Conservation (phyloP, 495 filamentous ascomycete genomes). For the Penicillium coffeae region DNA sequence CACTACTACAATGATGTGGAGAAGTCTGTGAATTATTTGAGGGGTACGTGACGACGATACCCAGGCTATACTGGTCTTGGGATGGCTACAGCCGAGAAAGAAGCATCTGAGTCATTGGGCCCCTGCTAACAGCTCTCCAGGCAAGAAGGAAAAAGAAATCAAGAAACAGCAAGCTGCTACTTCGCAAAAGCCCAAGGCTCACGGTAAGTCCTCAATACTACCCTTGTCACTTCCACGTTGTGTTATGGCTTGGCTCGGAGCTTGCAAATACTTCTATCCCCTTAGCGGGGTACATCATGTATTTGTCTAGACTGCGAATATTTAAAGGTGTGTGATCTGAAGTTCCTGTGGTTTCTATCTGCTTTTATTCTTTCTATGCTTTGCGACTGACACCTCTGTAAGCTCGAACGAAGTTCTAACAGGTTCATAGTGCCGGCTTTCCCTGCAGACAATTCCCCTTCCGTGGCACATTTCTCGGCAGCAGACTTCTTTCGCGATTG, state of each 20-base stretch:
- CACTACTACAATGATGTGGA: conserved; percentile 92
- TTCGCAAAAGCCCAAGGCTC: conserved; percentile 29
- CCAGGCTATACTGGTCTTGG: not conserved
- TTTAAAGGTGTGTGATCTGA: conserved; percentile 14
- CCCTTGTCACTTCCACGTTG: conserved; percentile 11
- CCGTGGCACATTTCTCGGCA: conserved; percentile 35
- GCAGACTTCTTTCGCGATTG: conserved; percentile 74
- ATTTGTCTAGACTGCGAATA: not conserved
- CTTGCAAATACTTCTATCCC: not conserved
- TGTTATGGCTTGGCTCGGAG: conserved; percentile 36
- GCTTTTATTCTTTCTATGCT: conserved; percentile 10
- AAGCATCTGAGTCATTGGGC: not conserved
- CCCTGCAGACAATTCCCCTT: conserved; percentile 23
- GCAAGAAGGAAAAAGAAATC: conserved; percentile 40
- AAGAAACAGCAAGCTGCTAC: conserved; percentile 40
- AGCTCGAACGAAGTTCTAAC: conserved; percentile 43
- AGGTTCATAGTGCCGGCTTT: conserved; percentile 38
- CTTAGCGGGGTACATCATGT: not conserved
- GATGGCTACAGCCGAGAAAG: too few species aligned
- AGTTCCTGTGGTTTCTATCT: conserved; percentile 5
- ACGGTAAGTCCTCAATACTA: conserved; percentile 50
- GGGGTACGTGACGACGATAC: too few species aligned
- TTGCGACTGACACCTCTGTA: conserved; percentile 33
- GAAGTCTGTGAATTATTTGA: conserved; percentile 75
- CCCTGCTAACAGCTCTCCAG: conserved; percentile 12